These are phyloP conservation scores for Tulasnella sp. DNA, from an alignment of 768 basidiomycete genomes.

Conservation along the genomic window DNA sequence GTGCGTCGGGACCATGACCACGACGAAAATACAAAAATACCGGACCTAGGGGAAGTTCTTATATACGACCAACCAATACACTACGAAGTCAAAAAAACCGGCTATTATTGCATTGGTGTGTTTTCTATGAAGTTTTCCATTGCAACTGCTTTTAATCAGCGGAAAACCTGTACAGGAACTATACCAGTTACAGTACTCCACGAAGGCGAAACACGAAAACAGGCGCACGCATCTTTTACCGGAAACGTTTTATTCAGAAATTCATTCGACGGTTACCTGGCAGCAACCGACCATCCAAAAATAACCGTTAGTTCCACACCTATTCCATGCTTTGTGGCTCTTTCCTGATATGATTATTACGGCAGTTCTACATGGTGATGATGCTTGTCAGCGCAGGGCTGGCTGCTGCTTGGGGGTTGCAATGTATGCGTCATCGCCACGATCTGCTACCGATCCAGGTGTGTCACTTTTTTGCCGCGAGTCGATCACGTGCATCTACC, in stretches of 20 bases:
- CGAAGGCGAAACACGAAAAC: slow-evolving; percentile 32
- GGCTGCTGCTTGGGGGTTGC: slow-evolving; percentile 63
- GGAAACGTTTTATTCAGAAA: slow-evolving; percentile 79
- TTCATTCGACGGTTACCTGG: slow-evolving; percentile 72
- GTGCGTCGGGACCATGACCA: slow-evolving; percentile 5
- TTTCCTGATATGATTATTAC: slow-evolving; percentile 2
- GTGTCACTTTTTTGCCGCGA: background rate
- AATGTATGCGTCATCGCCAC: slow-evolving; percentile 66
- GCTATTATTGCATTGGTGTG: slow-evolving; percentile 93
- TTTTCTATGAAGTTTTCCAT: background rate
- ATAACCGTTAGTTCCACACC: slow-evolving; percentile 51
- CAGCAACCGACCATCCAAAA: slow-evolving; percentile 95
- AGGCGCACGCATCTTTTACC: slow-evolving; percentile 61
- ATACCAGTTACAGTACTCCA: slow-evolving; percentile 76
- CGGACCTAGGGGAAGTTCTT: slow-evolving; percentile 37
- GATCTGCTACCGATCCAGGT: slow-evolving; percentile 87
- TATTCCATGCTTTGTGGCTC: slow-evolving; percentile 18
- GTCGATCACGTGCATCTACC: slow-evolving; percentile 17
- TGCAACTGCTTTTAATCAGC: background rate
- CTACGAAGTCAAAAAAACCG: slow-evolving; percentile 73
- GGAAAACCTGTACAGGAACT: slow-evolving; percentile 38
- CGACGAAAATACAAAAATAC: slow-evolving; percentile 33
- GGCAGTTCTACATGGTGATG: slow-evolving; percentile 84
- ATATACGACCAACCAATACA: slow-evolving; percentile 59
- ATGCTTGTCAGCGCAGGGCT: slow-evolving; percentile 63